Conservation (phyloP, 2,329 filamentous ascomycete genomes). For the Samsoniella hepiali region DNA sequence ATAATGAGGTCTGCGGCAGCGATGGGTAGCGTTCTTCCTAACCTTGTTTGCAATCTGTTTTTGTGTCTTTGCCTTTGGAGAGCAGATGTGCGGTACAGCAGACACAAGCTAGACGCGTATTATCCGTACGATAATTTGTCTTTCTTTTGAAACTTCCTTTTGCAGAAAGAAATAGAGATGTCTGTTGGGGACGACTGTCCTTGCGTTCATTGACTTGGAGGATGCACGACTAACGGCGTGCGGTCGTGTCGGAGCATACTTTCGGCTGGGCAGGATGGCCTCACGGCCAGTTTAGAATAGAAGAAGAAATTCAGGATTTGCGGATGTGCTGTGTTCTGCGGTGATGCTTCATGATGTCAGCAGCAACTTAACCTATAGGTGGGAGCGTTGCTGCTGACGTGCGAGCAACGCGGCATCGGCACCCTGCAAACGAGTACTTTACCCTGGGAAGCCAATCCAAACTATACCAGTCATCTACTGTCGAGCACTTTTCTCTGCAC, state of each 20-base stretch:
- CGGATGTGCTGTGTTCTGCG: not conserved
- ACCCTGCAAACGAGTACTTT: not conserved
- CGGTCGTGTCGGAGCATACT: not conserved
- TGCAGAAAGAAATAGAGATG: not conserved
- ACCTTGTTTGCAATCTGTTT: not conserved
- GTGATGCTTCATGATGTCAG: not conserved
- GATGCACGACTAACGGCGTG: not conserved
- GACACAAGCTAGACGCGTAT: not conserved
- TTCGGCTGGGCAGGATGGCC: not conserved
- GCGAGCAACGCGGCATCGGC: not conserved
- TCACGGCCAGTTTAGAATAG: not conserved
- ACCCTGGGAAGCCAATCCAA: too few relatives aligned
- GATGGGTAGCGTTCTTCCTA: not conserved
- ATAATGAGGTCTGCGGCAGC: not conserved
- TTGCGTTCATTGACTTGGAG: not conserved
- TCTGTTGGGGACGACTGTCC: not conserved
- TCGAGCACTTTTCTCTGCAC: too few relatives aligned
- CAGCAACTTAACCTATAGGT: not conserved
- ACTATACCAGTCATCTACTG: too few relatives aligned
- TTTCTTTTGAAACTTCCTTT: not conserved
- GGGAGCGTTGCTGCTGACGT: not conserved
- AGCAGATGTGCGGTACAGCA: not conserved
- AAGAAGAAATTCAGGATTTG: not conserved
- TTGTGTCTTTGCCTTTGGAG: not conserved
- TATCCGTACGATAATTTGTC: not conserved